phyloP scores from a whole-genome alignment of 106 monocot genomes.

The Dioscorea dumetorum region DNA sequence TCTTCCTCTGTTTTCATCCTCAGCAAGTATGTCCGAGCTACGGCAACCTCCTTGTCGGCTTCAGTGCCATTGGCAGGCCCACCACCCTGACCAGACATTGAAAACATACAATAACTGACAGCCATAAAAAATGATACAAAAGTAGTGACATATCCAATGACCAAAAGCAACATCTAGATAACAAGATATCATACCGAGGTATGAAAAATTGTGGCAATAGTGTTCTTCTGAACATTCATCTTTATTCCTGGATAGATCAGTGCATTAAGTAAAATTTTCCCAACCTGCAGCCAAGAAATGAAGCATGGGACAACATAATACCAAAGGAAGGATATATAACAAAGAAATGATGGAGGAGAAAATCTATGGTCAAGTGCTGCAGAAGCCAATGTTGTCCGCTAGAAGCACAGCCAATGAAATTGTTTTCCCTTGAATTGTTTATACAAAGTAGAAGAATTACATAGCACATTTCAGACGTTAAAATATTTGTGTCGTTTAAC shows the following conservation, averaged over 20 bases:
- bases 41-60: conserved; percentile 23
- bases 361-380: too few relatives aligned
- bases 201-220: conserved; percentile 81
- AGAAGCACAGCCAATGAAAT: too few relatives aligned
- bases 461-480: too few relatives aligned
- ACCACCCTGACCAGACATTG: conserved; percentile 20
- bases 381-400: too few relatives aligned
- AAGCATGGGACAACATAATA: background rate
- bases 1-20: conserved; percentile 74
- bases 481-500: too few relatives aligned
- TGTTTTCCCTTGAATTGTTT: too few relatives aligned
- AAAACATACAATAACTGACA: background rate
- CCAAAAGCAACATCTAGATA: background rate
- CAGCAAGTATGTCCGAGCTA: conserved; percentile 67
- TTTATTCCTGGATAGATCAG: conserved; percentile 89
- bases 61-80: conserved; percentile 11
- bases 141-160: background rate
- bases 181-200: conserved; percentile 37
- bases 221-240: conserved; percentile 70
- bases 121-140: background rate
- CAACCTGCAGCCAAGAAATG: conserved; percentile 46
- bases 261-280: conserved; percentile 89
- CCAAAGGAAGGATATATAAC: background rate
- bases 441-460: too few relatives aligned
- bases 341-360: background rate